Conservation (phyloP, 208 protist genomes). For the Wallacemonas collosoma region DNA sequence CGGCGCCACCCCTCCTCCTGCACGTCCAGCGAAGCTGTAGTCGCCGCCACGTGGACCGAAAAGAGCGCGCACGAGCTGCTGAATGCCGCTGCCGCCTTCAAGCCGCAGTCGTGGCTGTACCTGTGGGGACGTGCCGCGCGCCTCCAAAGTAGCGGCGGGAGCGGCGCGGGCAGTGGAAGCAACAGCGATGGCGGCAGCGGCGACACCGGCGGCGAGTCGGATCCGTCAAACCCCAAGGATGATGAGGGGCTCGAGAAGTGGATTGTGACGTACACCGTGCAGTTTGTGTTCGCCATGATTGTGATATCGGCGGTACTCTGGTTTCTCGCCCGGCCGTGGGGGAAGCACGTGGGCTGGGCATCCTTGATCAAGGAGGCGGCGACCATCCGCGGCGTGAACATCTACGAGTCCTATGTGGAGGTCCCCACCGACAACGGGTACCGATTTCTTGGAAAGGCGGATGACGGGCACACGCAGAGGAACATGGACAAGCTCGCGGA, state of each 20-base stretch:
- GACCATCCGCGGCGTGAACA: conserved; percentile 35
- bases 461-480: conserved; percentile 65
- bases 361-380: conserved; percentile 45
- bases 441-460: conserved; percentile 53
- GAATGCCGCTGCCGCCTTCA: no score
- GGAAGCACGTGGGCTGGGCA: conserved; percentile 50
- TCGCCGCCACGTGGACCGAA: no score
- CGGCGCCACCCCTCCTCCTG: no score
- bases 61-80: no score
- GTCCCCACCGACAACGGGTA: conserved; percentile 44
- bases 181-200: conserved; percentile 8
- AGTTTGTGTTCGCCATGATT: conserved; percentile 65
- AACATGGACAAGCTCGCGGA: conserved; percentile 44
- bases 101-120: neutral
- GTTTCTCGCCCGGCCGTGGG: conserved; percentile 39
- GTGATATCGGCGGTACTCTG: conserved; percentile 51
- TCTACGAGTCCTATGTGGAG: conserved; percentile 68
- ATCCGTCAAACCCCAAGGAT: conserved; percentile 13
- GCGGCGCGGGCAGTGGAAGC: neutral
- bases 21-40: no score
- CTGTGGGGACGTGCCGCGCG: neutral
- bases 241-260: conserved; percentile 50
- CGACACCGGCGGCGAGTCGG: conserved; percentile 1
- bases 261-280: conserved; percentile 53
- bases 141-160: neutral